A percentile compares a stretch with the other conserved stretches of the same genome.
Conservation (phyloP, 805 yeast genomes). For the Ogataea zsoltii region DNA sequence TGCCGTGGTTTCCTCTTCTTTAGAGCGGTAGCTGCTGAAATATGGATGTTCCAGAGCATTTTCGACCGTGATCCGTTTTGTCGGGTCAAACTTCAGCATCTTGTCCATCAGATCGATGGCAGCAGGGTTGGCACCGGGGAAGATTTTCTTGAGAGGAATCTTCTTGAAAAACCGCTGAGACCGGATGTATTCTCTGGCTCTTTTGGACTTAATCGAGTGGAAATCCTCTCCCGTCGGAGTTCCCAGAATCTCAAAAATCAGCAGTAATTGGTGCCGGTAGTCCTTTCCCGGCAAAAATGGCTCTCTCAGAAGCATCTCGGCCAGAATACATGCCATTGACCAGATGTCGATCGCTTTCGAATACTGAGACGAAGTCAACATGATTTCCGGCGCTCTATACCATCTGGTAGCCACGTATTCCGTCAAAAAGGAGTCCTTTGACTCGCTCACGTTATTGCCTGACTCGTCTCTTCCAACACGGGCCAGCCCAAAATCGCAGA, state of each 20-base stretch:
- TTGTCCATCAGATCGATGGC: slow-evolving; percentile 66
- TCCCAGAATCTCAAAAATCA: slow-evolving; percentile 69
- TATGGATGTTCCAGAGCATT: slow-evolving; percentile 85
- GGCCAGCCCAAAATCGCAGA: slow-evolving; percentile 79
- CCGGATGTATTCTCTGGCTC: slow-evolving; percentile 76
- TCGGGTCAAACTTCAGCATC: slow-evolving; percentile 80
- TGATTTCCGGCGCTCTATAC: slow-evolving; percentile 84
- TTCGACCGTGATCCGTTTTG: slow-evolving; percentile 75
- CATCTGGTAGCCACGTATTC: slow-evolving; percentile 85
- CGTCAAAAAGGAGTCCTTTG: slow-evolving; percentile 49
- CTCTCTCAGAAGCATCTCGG: slow-evolving; percentile 60
- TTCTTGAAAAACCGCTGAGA: slow-evolving; percentile 63
- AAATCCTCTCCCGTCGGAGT: slow-evolving; percentile 75
- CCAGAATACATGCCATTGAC: slow-evolving; percentile 79
- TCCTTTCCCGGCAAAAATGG: slow-evolving; percentile 79
- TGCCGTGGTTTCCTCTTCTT: slow-evolving; percentile 66
- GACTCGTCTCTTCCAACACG: slow-evolving; percentile 51
- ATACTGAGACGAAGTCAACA: slow-evolving; percentile 71
- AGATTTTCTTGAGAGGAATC: slow-evolving; percentile 50
- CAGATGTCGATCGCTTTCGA: slow-evolving; percentile 78
- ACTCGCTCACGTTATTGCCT: slow-evolving; percentile 32
- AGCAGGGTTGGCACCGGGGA: slow-evolving; percentile 49
- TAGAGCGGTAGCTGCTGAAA: slow-evolving; percentile 64
- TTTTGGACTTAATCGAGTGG: slow-evolving; percentile 67
- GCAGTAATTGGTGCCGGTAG: slow-evolving; percentile 64